Conservation (phyloP, 345 rosid species). For the Geranium rotundifolium region DNA sequence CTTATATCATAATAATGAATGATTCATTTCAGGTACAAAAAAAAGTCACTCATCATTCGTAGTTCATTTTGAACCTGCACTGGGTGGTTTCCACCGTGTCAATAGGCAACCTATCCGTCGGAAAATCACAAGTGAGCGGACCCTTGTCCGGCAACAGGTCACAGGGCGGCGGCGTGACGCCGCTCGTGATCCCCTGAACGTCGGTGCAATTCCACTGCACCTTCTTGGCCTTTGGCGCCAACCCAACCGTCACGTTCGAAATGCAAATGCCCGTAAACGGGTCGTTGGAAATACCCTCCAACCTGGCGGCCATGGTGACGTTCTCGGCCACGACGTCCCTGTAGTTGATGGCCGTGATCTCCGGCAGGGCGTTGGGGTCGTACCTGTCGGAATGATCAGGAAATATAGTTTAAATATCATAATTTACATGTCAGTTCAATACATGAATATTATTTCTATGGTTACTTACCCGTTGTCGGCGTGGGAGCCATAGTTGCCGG, state of each 20-base stretch:
- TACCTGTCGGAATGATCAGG: too few species aligned
- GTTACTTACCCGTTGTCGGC: conserved; percentile 13
- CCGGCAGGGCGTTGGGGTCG: conserved; percentile 16
- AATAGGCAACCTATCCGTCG: conserved; percentile 9
- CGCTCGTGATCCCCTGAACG: conserved; percentile 17
- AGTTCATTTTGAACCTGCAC: not conserved
- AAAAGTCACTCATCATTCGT: not conserved
- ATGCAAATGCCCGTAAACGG: conserved; percentile 11
- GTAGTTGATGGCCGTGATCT: conserved; percentile 14
- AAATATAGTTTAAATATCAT: too few species aligned
- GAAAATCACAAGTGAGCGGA: conserved; percentile 13
- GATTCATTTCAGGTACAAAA: not conserved
- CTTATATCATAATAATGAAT: too few species aligned
- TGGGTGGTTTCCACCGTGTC: conserved; percentile 10
- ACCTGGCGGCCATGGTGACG: conserved; percentile 12
- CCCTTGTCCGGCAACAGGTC: conserved; percentile 14
- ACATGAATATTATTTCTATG: too few species aligned
- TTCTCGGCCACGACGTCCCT: conserved; percentile 14
- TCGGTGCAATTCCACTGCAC: conserved; percentile 18
- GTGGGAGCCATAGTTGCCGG: conserved; percentile 18
- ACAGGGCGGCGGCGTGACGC: conserved; percentile 14
- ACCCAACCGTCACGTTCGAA: conserved; percentile 12
- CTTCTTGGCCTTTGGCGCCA: conserved; percentile 13
- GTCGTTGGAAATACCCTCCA: conserved; percentile 10
- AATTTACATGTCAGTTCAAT: too few species aligned